Base-by-base conservation (phyloP, 208 protist genomes). In the Leishmania turanica region DNA sequence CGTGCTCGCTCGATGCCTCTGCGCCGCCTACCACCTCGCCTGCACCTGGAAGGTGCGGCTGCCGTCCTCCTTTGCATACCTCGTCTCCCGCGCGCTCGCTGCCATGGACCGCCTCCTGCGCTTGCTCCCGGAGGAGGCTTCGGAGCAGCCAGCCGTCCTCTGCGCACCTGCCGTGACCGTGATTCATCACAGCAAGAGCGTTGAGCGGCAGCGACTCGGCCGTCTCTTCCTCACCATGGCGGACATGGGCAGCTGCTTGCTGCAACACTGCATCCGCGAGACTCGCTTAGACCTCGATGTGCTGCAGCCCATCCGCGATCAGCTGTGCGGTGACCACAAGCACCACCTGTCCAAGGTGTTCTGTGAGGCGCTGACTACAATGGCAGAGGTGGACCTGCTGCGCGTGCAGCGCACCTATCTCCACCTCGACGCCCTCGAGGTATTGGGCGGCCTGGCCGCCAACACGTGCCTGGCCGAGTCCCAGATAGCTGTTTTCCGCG, bases 361-460 rank as follows among this genome's bases (percentile, higher is more conserved):
- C 77, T 95, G 91, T 75, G 88, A 94, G 60, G 85, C 93, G 27
- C 81, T 90, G 11, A 87, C 84, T 3, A 70, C 77, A 0, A 79
- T 84, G 37, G 80, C 79, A 4, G 80, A 87, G 76, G 80, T 88
- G 21, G 77, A 71, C 82, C 56, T 80, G 37, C 69, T 76, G 24
- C 81, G 79, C 72, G 73, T 83, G 62, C 87, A 88, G 80, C 54
- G 64, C 47, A 78, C 70, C n/a, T 86, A 95, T 47, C 87, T 94
- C 42, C 72, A 93, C 62, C 51, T 95, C 58, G 93, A 96, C 79
- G 88, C 92, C n/a, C 74, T 96, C 7, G 93, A 96, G 78, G 83
- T 95, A 6, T 79, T 89, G 13, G 84, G 88, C 64, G 88, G 88
- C 27, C 78, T 96, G 56, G 82, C 83, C 37, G 74, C 81, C 9